These are phyloP conservation scores for Phytopythium aichiense DNA, from an alignment of 352 stramenopile genomes.

Conservation along the genomic window DNA sequence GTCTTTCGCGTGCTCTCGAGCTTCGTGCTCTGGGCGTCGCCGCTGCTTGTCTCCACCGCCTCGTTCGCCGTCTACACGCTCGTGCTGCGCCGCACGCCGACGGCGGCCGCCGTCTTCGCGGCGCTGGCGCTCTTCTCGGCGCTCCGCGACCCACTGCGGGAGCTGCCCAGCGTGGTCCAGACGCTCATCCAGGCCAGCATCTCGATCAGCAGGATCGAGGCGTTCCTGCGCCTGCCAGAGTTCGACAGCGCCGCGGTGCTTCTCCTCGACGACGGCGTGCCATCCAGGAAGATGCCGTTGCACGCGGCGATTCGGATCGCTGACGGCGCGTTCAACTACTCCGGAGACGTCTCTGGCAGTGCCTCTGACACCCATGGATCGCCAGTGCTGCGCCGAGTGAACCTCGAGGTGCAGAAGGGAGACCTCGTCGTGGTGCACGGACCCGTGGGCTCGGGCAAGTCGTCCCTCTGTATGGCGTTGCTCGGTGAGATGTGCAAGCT, in stretches of 20 bases:
- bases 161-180: constrained; percentile 33
- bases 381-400: constrained; percentile 26
- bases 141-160: constrained; percentile 31
- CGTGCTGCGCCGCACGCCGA: constrained; percentile 77
- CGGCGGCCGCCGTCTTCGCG: constrained; percentile 28
- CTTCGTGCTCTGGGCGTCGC: constrained; percentile 49
- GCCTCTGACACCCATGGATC: constrained; percentile 6
- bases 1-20: constrained; percentile 47
- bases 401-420: constrained; percentile 33
- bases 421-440: constrained; percentile 58
- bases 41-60: constrained; percentile 17
- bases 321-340: constrained; percentile 29
- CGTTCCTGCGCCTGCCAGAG: constrained; percentile 28
- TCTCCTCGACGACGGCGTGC: constrained; percentile 6
- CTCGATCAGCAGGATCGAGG: constrained; percentile 26
- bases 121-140: constrained; percentile 18
- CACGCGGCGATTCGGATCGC: constrained; percentile 24
- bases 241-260: constrained; percentile 16
- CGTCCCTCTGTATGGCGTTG: constrained; percentile 41
- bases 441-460: constrained; percentile 49
- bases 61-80: constrained; percentile 14
- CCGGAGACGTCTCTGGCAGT: constrained; percentile 3
- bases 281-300: constrained; percentile 20
- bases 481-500: constrained; percentile 84
- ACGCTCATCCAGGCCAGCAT: constrained; percentile 37